Conservation (phyloP, 1,139 yeast genomes). For the Lizanozyma gosingica region DNA sequence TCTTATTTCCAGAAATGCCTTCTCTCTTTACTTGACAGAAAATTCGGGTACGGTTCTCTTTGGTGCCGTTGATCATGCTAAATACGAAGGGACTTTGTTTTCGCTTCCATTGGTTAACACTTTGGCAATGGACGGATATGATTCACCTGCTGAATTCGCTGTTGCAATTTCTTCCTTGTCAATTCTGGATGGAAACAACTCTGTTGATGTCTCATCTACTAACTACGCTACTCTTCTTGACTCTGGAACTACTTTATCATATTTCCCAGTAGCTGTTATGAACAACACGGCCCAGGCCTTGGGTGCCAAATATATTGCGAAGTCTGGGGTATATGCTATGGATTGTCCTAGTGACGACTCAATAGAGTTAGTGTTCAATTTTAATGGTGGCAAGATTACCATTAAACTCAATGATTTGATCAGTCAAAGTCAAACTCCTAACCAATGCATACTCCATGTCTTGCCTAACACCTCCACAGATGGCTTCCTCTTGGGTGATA, state of each 20-base stretch:
- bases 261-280: constrained; percentile 20
- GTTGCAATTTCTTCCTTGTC: not conserved
- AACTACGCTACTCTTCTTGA: constrained; percentile 23
- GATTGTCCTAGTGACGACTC: constrained; percentile 9
- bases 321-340: constrained; percentile 15
- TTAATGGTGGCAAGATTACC: constrained; percentile 22
- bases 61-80: constrained; percentile 51
- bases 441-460: not conserved
- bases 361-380: constrained; percentile 17
- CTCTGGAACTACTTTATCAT: constrained; percentile 32
- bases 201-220: constrained; percentile 9
- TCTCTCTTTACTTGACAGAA: constrained; percentile 45
- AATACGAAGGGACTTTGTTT: constrained; percentile 36
- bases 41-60: constrained; percentile 41
- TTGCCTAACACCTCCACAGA: not conserved
- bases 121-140: not conserved
- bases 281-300: constrained; percentile 17
- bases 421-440: too few species aligned
- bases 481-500: constrained; percentile 13
- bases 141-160: not conserved
- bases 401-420: constrained; percentile 24
- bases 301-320: constrained; percentile 14
- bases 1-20: constrained; percentile 36
- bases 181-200: too few species aligned
- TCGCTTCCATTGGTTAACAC: constrained; percentile 4